These are phyloP conservation scores for Phytophthora aleatoria DNA, from an alignment of 352 stramenopile genomes.

Conservation along the genomic window DNA sequence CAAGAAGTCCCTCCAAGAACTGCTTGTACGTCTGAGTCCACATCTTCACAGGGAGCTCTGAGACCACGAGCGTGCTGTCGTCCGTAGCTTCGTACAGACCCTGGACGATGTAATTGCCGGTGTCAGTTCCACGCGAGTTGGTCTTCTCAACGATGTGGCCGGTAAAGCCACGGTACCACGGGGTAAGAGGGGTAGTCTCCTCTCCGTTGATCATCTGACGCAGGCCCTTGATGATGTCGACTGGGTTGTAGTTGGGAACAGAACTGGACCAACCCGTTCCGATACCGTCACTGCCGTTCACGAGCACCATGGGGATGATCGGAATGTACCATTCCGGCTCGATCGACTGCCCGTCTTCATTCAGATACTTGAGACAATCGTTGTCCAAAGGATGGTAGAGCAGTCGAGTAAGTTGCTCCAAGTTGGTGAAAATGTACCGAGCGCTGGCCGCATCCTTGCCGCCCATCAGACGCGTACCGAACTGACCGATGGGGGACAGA, in stretches of 20 bases:
- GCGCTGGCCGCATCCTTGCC: slow-evolving; percentile 95
- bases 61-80: slow-evolving; percentile 93
- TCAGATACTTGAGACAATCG: slow-evolving; percentile 88
- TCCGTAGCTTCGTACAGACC: slow-evolving; percentile 82
- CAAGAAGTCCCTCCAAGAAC: slow-evolving; percentile 91
- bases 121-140: slow-evolving; percentile 53
- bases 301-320: slow-evolving; percentile 96
- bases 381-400: slow-evolving; percentile 93
- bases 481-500: slow-evolving; percentile 96
- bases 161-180: slow-evolving; percentile 93
- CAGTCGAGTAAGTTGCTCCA: slow-evolving; percentile 81
- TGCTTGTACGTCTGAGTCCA: slow-evolving; percentile 98
- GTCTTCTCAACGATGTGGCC: slow-evolving; percentile 87
- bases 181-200: slow-evolving; percentile 64
- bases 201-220: slow-evolving; percentile 68
- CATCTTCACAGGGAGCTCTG: slow-evolving; percentile 94
- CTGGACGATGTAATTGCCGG: slow-evolving; percentile 83
- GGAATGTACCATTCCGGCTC: slow-evolving; percentile 94
- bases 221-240: slow-evolving; percentile 87
- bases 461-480: slow-evolving; percentile 96
- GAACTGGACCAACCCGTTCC: slow-evolving; percentile 96
- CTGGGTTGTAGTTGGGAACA: slow-evolving; percentile 93
- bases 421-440: slow-evolving; percentile 96
- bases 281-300: slow-evolving; percentile 97
- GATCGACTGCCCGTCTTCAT: slow-evolving; percentile 93